phyloP scores from a whole-genome alignment of 2,329 filamentous ascomycete genomes.

The Xylaria sp. region DNA sequence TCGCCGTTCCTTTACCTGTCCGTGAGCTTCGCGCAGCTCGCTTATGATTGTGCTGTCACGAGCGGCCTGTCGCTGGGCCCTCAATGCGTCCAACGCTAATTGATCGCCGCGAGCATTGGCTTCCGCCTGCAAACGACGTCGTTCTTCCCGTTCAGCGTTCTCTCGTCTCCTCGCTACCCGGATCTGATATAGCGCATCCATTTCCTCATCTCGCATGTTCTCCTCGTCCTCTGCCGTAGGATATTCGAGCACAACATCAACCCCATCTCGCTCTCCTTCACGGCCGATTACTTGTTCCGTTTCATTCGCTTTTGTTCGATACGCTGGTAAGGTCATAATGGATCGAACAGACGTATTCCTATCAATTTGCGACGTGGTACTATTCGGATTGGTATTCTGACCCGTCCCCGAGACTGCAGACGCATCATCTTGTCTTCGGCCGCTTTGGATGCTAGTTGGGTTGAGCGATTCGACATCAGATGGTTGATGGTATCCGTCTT shows the following conservation, averaged over 20 bases:
- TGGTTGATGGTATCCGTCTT: conserved; percentile 37
- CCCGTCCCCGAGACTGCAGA: conserved; percentile 32
- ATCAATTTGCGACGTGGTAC: conserved; percentile 58
- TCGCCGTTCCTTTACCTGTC: conserved; percentile 60
- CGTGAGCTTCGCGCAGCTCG: conserved; percentile 59
- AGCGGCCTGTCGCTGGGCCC: conserved; percentile 56
- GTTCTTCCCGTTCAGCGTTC: conserved; percentile 74
- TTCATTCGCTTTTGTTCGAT: conserved; percentile 71
- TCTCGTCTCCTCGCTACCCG: conserved; percentile 76
- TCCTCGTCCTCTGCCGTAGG: conserved; percentile 82
- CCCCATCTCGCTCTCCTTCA: conserved; percentile 88
- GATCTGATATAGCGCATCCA: conserved; percentile 92
- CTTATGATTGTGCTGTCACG: conserved; percentile 58
- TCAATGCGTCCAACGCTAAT: conserved; percentile 68
- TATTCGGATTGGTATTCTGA: conserved; percentile 23
- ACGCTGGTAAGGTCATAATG: conserved; percentile 91
- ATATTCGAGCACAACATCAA: conserved; percentile 87
- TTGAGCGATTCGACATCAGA: conserved; percentile 20
- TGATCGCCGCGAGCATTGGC: conserved; percentile 72
- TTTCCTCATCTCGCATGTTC: conserved; percentile 78
- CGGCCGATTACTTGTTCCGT: conserved; percentile 82
- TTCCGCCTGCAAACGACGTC: conserved; percentile 69
- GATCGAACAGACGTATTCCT: conserved; percentile 86
- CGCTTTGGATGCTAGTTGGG: conserved; percentile 3
- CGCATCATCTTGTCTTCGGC: conserved; percentile 16